phyloP scores from a whole-genome alignment of 352 stramenopile genomes.

The Phytopythium boreale region DNA sequence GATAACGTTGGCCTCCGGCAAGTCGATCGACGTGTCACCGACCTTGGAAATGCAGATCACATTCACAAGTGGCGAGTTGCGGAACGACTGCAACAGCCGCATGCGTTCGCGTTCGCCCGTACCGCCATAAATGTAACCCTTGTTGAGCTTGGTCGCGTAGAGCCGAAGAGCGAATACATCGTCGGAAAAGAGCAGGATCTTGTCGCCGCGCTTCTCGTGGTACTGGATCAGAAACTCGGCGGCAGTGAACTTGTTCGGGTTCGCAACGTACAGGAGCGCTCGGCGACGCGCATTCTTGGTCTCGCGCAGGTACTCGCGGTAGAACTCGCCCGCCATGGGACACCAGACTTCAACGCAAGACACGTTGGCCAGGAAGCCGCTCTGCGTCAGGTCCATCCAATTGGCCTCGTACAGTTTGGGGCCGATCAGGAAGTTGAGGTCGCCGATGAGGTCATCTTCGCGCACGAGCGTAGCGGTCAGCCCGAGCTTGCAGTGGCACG shows the following conservation, averaged over 20 bases:
- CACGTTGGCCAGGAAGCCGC: conserved; percentile 97
- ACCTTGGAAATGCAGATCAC: conserved; percentile 94
- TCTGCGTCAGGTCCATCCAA: conserved; percentile 99
- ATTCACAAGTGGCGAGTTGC: conserved; percentile 81
- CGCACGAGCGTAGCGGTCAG: conserved; percentile 98
- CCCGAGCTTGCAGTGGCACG: conserved; percentile 97
- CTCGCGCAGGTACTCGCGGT: conserved; percentile 89
- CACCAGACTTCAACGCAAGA: conserved; percentile 99
- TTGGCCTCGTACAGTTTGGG: conserved; percentile 97
- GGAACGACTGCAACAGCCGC: conserved; percentile 83
- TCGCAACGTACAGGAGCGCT: conserved; percentile 98
- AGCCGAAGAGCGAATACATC: conserved; percentile 95
- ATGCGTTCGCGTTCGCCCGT: conserved; percentile 93
- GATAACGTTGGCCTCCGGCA: conserved; percentile 99
- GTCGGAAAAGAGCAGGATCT: conserved; percentile 99
- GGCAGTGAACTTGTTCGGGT: conserved; percentile 97
- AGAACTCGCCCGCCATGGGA: conserved; percentile 98
- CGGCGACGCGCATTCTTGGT: conserved; percentile 87
- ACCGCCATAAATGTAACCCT: conserved; percentile 96
- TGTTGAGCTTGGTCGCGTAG: conserved; percentile 91
- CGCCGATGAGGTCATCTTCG: conserved; percentile 98
- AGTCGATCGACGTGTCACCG: conserved; percentile 99
- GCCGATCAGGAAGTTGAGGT: conserved; percentile 99
- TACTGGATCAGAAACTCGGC: conserved; percentile 97
- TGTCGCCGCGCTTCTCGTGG: conserved; percentile 97